These are phyloP conservation scores for Fusarium ramigenum DNA, from an alignment of 2,329 filamentous ascomycete genomes.

Conservation along the genomic window DNA sequence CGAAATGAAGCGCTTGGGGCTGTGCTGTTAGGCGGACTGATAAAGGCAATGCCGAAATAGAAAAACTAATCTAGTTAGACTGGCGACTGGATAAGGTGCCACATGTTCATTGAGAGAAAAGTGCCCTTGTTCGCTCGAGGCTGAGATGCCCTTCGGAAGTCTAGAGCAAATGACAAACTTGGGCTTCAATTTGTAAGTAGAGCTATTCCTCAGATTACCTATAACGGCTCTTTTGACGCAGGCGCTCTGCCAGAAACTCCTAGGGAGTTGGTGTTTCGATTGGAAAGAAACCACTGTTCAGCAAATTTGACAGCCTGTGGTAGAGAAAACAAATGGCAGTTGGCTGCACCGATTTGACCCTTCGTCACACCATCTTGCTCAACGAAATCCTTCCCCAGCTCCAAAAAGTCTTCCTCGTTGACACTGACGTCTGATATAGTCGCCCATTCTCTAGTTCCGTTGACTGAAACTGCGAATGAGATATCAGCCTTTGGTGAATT, in stretches of 20 bases:
- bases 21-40: not conserved
- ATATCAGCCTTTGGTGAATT: not conserved
- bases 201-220: not conserved
- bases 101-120: too few species aligned
- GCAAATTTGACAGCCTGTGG: not conserved
- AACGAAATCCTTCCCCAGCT: not conserved
- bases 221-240: not conserved
- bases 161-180: not conserved
- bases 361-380: fast-evolving
- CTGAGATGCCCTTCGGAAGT: not conserved
- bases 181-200: too few species aligned
- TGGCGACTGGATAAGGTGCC: too few species aligned
- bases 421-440: not conserved
- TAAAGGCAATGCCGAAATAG: too few species aligned
- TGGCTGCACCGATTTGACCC: not conserved
- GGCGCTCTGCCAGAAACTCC: fast-evolving
- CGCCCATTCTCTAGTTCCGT: not conserved
- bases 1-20: too few species aligned
- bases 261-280: not conserved
- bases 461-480: not conserved
- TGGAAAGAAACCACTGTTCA: not conserved
- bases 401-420: not conserved
- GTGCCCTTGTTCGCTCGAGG: not conserved
- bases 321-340: not conserved
- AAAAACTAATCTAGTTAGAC: not conserved